Evolutionary conservation across 306 rosid genomes (phyloP).

Genomic region (Castanea mollissima): DNA sequence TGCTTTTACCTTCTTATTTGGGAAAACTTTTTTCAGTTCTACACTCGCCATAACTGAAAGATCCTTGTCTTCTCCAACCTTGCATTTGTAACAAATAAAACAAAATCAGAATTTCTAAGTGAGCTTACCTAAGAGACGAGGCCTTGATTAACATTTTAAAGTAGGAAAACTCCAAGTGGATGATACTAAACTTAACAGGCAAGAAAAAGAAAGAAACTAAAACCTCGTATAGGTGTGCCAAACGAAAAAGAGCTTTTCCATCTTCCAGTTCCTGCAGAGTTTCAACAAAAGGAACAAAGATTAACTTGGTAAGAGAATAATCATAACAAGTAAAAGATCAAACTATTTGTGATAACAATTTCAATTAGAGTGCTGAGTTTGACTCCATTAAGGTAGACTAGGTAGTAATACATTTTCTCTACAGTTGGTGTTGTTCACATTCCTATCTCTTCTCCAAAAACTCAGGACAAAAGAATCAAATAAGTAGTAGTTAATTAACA

Average conservation of each 20-base stretch:
- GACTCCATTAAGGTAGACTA: background rate
- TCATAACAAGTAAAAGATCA: background rate
- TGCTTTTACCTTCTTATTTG: constrained; percentile 52
- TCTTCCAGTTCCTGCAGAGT: constrained; percentile 57
- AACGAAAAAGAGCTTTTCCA: constrained; percentile 63
- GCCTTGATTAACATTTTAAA: background rate
- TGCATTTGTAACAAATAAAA: constrained; percentile 19
- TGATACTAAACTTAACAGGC: background rate
- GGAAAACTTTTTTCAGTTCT: constrained; percentile 60
- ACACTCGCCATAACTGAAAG: constrained; percentile 57
- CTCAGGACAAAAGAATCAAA: background rate
- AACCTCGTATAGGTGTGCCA: constrained; percentile 79
- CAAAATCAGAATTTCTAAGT: background rate
- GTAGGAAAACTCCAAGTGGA: too few relatives aligned
- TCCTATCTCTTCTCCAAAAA: background rate
- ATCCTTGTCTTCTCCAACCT: constrained; percentile 62
- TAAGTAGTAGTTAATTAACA: background rate
- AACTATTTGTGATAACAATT: background rate
- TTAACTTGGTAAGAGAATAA: background rate
- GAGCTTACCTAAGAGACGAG: too few relatives aligned
- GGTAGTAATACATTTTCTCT: background rate
- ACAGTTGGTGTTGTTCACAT: background rate
- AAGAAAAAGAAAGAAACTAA: constrained; percentile 10
- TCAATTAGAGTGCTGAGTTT: background rate
- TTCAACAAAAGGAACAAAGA: constrained; percentile 15